Evolutionary conservation across 192 early-diverging fungal species (phyloP), one percentile per base, ranked within the genome.

Genomic region (Mortierella alpina): DNA sequence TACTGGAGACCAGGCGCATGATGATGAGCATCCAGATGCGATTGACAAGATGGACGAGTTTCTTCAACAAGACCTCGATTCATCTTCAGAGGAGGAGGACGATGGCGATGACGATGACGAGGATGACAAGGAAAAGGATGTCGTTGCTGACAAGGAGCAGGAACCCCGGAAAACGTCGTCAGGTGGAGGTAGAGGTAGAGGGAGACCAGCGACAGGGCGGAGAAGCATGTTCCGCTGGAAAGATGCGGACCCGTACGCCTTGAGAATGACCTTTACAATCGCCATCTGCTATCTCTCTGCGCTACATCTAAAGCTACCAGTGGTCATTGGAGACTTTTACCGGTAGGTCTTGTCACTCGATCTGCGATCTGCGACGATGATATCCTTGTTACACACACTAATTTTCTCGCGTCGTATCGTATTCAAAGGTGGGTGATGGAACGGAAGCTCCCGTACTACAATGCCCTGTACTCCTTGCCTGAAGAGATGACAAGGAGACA

Each of bases 321-420:
- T 80, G 6, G 50, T 68, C 47, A 40, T 66, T 39, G 77, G 63
- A 9, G 77, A 80, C 47, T 80, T 80, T 59, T 63, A 68, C 54
- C 51, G 70, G 77, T 63, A 67, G 46, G 42, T 2, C 18, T 51
- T 42, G 42, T 0, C 12, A 31, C 31, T 31, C 31, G 31, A 31
- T 31, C 31, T 31, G 31, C 31, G 31, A 31, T 31, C 18, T 46
- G 15, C 17, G 6, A 46, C 9, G 7, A 10, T 62, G 12, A 13
- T 8, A 10, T 42, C n/a, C 49, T n/a, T 42, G 46, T 31, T 4
- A 1, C 7, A 41, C 5, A 31, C 22, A 4, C 23, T 23, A 17
- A n/a, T 14, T 23, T n/a, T 1, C 23, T 15, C 15, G 46, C n/a
- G 12, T 23, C 9, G 49, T 70, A 13, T 52, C 14, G 6, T 17